Conservation (phyloP, 371 early-diverging fungal species). For the Actinomortierella wolfii region DNA sequence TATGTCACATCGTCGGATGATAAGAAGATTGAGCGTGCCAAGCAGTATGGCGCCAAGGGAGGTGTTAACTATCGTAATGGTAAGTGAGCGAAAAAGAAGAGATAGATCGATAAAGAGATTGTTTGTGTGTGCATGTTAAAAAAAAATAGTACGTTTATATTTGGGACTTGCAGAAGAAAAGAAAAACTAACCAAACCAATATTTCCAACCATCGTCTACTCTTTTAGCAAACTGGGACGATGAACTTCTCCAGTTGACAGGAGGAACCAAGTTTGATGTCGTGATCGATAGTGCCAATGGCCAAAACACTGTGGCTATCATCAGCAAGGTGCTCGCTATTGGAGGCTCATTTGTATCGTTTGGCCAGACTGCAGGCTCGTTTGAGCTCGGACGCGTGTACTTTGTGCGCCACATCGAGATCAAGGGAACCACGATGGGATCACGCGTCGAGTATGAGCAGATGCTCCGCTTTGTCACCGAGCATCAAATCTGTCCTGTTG, state of each 20-base stretch:
- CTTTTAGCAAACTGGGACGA: not conserved
- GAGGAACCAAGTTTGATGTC: constrained; percentile 36
- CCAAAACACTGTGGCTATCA: constrained; percentile 12
- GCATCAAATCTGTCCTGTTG: not conserved
- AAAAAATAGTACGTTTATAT: not conserved
- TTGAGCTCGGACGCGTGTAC: constrained; percentile 56
- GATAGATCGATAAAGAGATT: not conserved
- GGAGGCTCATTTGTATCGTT: constrained; percentile 9
- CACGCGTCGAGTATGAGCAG: constrained; percentile 8
- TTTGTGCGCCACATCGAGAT: constrained; percentile 51
- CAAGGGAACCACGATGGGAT: constrained; percentile 62
- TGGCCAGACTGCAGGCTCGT: constrained; percentile 14
- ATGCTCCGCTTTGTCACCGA: constrained; percentile 9
- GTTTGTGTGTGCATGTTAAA: no score
- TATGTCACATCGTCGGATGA: constrained; percentile 65
- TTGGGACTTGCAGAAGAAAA: no score
- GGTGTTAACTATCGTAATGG: constrained; percentile 68
- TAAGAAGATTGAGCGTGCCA: constrained; percentile 60
- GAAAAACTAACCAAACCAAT: no score
- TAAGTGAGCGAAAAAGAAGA: constrained; percentile 9
- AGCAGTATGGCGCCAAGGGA: constrained; percentile 62
- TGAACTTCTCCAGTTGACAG: not conserved
- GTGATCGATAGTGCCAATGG: constrained; percentile 73
- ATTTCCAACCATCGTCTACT: not conserved
- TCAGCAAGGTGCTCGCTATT: no score